These are phyloP conservation scores for Kalanchoe fedtschenkoi DNA, from an alignment of 164 flowering plant species.

Conservation along the genomic window DNA sequence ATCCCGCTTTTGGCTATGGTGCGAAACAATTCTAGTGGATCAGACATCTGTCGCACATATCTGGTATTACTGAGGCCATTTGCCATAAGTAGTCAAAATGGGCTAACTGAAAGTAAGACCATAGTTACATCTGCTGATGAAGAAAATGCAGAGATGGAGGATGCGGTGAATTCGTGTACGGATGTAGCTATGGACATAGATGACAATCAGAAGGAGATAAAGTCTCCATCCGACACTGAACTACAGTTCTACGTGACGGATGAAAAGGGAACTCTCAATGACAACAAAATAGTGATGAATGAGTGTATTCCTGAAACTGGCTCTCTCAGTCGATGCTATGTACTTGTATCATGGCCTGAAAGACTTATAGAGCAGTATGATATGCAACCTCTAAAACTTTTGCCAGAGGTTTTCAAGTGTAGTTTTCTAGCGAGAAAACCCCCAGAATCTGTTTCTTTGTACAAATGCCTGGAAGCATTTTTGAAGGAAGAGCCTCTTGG, in stretches of 20 bases:
- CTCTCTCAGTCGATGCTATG: slow-evolving; percentile 26
- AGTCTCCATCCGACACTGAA: slow-evolving; percentile 18
- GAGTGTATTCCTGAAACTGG: slow-evolving; percentile 26
- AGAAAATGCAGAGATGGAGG: slow-evolving; percentile 25
- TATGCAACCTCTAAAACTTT: slow-evolving; percentile 30
- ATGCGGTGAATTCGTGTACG: slow-evolving; percentile 11
- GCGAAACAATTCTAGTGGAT: slow-evolving; percentile 31
- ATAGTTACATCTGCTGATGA: slow-evolving; percentile 16
- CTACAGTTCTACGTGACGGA: slow-evolving; percentile 56
- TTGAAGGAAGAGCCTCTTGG: slow-evolving; percentile 95
- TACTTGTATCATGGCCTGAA: slow-evolving; percentile 62
- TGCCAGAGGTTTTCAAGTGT: slow-evolving; percentile 67
- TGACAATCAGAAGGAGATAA: slow-evolving; percentile 1
- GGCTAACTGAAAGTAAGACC: slow-evolving; percentile 16
- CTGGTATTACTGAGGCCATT: slow-evolving; percentile 48
- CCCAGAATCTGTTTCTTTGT: slow-evolving; percentile 71
- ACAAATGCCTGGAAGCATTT: slow-evolving; percentile 86
- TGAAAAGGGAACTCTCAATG: slow-evolving; percentile 43
- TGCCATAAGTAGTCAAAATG: slow-evolving; percentile 16
- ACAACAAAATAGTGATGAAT: slow-evolving; percentile 32
- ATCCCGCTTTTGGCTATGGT: slow-evolving; percentile 62
- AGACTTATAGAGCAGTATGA: slow-evolving; percentile 39
- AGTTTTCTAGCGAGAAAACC: slow-evolving; percentile 44
- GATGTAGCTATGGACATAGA: slow-evolving; percentile 13
- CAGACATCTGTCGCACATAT: slow-evolving; percentile 39